These are phyloP conservation scores for Eutypella sp. DNA, from an alignment of 2,329 filamentous ascomycete genomes.

Conservation along the genomic window DNA sequence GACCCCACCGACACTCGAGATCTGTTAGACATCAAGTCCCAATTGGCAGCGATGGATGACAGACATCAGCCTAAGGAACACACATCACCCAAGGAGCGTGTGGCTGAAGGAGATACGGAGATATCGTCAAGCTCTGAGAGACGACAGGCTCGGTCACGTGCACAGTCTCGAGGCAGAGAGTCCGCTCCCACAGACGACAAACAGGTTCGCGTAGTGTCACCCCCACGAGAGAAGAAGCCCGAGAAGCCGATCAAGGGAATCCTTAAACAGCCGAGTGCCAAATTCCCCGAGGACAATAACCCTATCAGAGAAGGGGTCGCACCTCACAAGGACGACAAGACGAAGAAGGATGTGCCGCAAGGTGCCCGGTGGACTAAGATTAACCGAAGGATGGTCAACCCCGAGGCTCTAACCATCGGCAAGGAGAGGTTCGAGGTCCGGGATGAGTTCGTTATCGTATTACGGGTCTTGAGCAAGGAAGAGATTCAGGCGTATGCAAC, in stretches of 20 bases:
- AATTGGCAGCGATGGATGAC: conserved; percentile 40
- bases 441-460: conserved; percentile 89
- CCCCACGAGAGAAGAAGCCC: conserved; percentile 59
- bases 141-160: conserved; percentile 12
- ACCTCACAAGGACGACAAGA: conserved; percentile 83
- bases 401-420: conserved; percentile 77
- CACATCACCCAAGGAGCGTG: conserved; percentile 6
- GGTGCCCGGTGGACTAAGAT: conserved; percentile 93
- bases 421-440: conserved; percentile 89
- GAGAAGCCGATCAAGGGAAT: conserved; percentile 76
- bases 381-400: conserved; percentile 81
- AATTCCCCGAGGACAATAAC: conserved; percentile 82
- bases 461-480: conserved; percentile 79
- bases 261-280: conserved; percentile 72
- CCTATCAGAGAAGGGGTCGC: conserved; percentile 85
- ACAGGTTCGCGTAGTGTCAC: conserved; percentile 66
- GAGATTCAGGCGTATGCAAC: conserved; percentile 85
- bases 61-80: conserved; percentile 21
- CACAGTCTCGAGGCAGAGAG: conserved; percentile 40
- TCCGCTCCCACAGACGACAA: conserved; percentile 34
- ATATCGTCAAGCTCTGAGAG: conserved; percentile 12
- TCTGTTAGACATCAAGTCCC: conserved; percentile 44
- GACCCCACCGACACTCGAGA: conserved; percentile 49
- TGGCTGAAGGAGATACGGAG: conserved; percentile 1
- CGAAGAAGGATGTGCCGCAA: conserved; percentile 65